Conservation (phyloP, 306 rosid species). For the Trifolium repens region DNA sequence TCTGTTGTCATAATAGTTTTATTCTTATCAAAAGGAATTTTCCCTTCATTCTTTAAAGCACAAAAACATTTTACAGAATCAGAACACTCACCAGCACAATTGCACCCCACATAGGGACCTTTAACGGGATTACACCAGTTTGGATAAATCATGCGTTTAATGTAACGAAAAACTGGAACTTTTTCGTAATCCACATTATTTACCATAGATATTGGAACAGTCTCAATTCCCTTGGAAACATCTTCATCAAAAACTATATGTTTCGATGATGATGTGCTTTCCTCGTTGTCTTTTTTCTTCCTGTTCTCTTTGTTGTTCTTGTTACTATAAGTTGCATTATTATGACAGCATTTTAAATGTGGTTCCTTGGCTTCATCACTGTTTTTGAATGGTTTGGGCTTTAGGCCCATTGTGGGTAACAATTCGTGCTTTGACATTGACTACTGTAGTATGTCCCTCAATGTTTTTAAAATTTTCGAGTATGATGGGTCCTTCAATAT, state of each 20-base stretch:
- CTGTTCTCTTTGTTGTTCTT: too few relatives aligned
- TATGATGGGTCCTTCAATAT: too few relatives aligned
- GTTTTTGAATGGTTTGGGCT: too few relatives aligned
- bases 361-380: too few relatives aligned
- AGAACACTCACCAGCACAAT: slow-evolving; percentile 60
- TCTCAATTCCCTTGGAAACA: slow-evolving; percentile 69
- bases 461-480: too few relatives aligned
- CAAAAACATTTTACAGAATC: slow-evolving; percentile 60
- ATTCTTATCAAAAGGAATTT: slow-evolving; percentile 58
- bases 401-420: too few relatives aligned
- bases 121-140: slow-evolving; percentile 52
- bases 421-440: too few relatives aligned
- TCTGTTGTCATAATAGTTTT: slow-evolving; percentile 60
- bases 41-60: slow-evolving; percentile 63
- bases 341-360: too few relatives aligned
- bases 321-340: too few relatives aligned
- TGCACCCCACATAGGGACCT: slow-evolving; percentile 54
- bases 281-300: too few relatives aligned
- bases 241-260: slow-evolving; percentile 30
- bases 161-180: slow-evolving; percentile 53
- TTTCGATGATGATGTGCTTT: too few relatives aligned
- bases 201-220: slow-evolving; percentile 53
- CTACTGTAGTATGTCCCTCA: too few relatives aligned
- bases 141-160: slow-evolving; percentile 59
- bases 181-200: slow-evolving; percentile 58